These are phyloP conservation scores for Tylopilus balloui DNA, from an alignment of 768 basidiomycete species.

Conservation along the genomic window DNA sequence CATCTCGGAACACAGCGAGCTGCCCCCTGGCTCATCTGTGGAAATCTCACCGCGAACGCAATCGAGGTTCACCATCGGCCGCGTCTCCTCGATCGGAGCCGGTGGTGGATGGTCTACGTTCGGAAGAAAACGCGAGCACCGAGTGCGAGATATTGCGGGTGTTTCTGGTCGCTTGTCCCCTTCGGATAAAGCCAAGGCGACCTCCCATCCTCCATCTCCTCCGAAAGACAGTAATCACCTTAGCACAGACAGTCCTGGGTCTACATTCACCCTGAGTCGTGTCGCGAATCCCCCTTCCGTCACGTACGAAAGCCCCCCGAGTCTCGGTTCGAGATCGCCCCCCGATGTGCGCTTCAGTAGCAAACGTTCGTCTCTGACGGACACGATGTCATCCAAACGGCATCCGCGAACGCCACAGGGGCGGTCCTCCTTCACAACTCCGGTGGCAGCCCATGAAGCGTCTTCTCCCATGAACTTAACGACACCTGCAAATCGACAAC, in stretches of 20 bases:
- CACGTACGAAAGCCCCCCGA: slow-evolving; percentile 7
- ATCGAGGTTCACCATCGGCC: slow-evolving; percentile 11
- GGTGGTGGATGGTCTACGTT: slow-evolving; percentile 36
- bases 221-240: slow-evolving; percentile 12
- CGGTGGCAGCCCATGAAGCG: slow-evolving; percentile 7
- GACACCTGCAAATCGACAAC: slow-evolving; percentile 26
- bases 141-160: slow-evolving; percentile 10
- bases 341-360: slow-evolving; percentile 18
- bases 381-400: slow-evolving; percentile 26
- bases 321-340: slow-evolving; percentile 14
- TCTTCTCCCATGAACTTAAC: slow-evolving; percentile 19
- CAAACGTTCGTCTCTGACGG: slow-evolving; percentile 29
- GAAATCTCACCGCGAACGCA: slow-evolving; percentile 13
- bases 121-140: slow-evolving; percentile 25
- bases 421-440: slow-evolving; percentile 19
- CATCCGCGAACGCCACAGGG: slow-evolving; percentile 26
- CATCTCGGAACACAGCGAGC: not conserved
- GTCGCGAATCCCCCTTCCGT: slow-evolving; percentile 9
- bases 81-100: slow-evolving; percentile 15
- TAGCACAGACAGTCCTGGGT: slow-evolving; percentile 17
- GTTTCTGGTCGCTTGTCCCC: slow-evolving; percentile 13
- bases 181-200: slow-evolving; percentile 8
- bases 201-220: slow-evolving; percentile 20
- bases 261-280: slow-evolving; percentile 19
- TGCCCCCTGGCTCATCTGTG: not conserved